Conservation (phyloP, 495 filamentous ascomycete genomes). For the Viridothelium virens region DNA sequence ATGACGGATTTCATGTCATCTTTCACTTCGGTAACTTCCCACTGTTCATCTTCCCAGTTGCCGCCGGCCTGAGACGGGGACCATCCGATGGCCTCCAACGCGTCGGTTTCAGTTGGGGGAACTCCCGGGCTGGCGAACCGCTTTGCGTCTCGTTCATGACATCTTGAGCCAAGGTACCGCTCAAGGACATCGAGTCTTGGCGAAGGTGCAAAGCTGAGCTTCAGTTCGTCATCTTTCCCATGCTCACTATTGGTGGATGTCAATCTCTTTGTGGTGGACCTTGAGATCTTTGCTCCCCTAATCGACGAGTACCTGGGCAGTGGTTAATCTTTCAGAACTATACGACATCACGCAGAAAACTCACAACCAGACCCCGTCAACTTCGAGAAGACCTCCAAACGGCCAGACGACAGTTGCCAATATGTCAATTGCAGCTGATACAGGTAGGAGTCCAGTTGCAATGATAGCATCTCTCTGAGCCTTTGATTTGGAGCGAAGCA, state of each 20-base stretch:
- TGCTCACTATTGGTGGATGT: conserved; percentile 19
- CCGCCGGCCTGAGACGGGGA: conserved; percentile 28
- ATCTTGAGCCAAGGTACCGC: conserved; percentile 29
- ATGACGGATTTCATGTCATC: conserved; percentile 33
- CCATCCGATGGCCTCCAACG: conserved; percentile 38
- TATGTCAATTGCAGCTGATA: conserved; percentile 34
- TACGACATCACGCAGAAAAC: not conserved
- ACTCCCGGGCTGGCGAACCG: conserved; percentile 25
- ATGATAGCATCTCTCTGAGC: conserved; percentile 36
- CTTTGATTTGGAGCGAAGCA: conserved; percentile 35
- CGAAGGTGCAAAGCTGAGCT: conserved; percentile 30
- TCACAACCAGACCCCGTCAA: conserved; percentile 34
- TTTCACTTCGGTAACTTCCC: conserved; percentile 35
- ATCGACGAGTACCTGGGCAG: conserved; percentile 29
- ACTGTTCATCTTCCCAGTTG: conserved; percentile 38
- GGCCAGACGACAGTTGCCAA: conserved; percentile 33
- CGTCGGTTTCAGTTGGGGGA: conserved; percentile 31
- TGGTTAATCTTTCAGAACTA: not conserved
- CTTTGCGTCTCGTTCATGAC: conserved; percentile 25
- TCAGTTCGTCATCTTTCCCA: conserved; percentile 23
- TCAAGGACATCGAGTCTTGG: conserved; percentile 29
- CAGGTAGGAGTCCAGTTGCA: conserved; percentile 35
- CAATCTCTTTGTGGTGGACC: conserved; percentile 31
- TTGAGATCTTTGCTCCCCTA: conserved; percentile 31
- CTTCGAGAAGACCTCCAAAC: conserved; percentile 35